Evolutionary conservation across 352 stramenopile genomes (phyloP), one percentile per base, ranked within the genome.

Genomic region (Sclerospora graminicola): DNA sequence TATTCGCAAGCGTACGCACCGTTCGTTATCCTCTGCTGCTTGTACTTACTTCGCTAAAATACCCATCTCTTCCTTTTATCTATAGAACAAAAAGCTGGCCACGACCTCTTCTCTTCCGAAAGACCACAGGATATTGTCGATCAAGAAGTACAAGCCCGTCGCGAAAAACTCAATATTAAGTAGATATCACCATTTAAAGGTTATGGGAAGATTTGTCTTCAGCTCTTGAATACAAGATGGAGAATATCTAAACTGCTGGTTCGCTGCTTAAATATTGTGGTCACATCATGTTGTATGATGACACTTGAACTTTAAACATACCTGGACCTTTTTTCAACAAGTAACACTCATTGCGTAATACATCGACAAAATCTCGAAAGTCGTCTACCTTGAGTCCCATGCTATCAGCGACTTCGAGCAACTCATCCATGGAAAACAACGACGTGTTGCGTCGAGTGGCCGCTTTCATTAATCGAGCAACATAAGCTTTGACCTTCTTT

Each of bases 31-130:
- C 14, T 41, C n/a, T 24, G 15, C 11, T 18, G 13, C 19, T 9
- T 47, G 5, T 30, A 9, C 9, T 2, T 16, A 33, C 19, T 2
- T 16, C 15, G 15, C 27, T 51, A n/a, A 24, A 23, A 9, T 28
- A n/a, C n/a, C 20, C 2, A 4, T 13, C 8, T 40, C 15, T 21
- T 58, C 19, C 6, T 28, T 27, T 5, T 57, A 5, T 35, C 10
- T 42, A 26, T 41, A 88, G 75, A 86, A 48, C 83, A 73, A 49
- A 85, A 86, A 53, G 61, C 77, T 23, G 77, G 77, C 31, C 77
- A 89, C 73, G 80, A 89, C 41, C 66, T 88, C 29, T 89, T 89
- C 48, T 91, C 80, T 29, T 86, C 76, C 29, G 80, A 91, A 51
- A 78, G 81, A 60, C 80, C 80, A 27, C 77, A 88, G 51, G 77